phyloP scores from a whole-genome alignment of 2,329 filamentous ascomycete species.

The Fusarium anguioides region DNA sequence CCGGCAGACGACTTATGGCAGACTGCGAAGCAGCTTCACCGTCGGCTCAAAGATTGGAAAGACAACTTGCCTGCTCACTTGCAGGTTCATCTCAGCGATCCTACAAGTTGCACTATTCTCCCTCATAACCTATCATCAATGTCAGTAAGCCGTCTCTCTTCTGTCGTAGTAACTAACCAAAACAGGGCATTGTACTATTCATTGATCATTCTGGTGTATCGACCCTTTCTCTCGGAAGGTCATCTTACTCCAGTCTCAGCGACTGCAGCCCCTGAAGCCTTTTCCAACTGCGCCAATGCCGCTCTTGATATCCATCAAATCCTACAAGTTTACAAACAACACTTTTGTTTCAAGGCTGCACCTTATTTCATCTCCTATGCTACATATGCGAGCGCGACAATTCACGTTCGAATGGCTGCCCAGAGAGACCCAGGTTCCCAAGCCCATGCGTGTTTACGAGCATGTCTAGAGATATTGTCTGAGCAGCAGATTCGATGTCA shows the following conservation, averaged over 20 bases:
- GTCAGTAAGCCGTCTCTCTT: slow-evolving; percentile 11
- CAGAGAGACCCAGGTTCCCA: slow-evolving; percentile 53
- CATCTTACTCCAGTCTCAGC: slow-evolving; percentile 56
- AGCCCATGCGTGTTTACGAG: slow-evolving; percentile 53
- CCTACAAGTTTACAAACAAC: slow-evolving; percentile 54
- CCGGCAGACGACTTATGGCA: slow-evolving; percentile 46
- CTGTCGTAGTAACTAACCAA: accelerated
- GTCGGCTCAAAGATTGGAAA: slow-evolving; percentile 56
- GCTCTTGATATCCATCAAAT: slow-evolving; percentile 57
- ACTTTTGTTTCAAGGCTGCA: slow-evolving; percentile 56
- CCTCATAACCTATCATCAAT: slow-evolving; percentile 1
- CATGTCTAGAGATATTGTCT: slow-evolving; percentile 56
- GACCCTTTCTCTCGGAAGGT: slow-evolving; percentile 61
- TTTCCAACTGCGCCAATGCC: slow-evolving; percentile 56
- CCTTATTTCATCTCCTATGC: slow-evolving; percentile 65
- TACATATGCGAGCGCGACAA: slow-evolving; percentile 63
- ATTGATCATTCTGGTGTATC: slow-evolving; percentile 61
- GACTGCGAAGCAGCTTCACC: slow-evolving; percentile 49
- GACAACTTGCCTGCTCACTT: slow-evolving; percentile 54
- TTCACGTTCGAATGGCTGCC: slow-evolving; percentile 61
- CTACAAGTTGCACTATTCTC: slow-evolving; percentile 43
- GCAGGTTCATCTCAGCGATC: neutral
- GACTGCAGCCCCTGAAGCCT: slow-evolving; percentile 54
- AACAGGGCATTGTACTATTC: slow-evolving; percentile 57
- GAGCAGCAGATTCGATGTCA: slow-evolving; percentile 55